Percentiles rank a stretch among this genome's conserved stretches.
Evolutionary conservation across 2,329 filamentous ascomycete genomes (phyloP).

Genomic region (Claviceps africana): DNA sequence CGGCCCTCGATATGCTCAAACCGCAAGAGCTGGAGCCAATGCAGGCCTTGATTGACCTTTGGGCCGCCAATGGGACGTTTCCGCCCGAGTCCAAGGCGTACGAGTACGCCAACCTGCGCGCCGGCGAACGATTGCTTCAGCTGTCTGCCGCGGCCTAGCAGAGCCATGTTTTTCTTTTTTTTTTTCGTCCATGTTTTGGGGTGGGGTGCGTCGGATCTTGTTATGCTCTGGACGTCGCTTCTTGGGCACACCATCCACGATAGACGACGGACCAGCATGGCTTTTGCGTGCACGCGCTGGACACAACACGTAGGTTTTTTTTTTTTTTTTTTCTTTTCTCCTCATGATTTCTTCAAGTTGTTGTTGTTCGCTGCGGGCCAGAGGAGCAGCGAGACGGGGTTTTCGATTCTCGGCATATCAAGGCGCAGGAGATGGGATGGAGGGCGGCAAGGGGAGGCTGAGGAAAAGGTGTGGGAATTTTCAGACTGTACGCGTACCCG

Average conservation of each 20-base stretch:
- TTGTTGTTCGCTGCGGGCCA: constrained; percentile 2
- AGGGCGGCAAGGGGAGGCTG: too few species aligned
- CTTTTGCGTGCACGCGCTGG: constrained; percentile 1
- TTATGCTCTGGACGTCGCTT: neutral
- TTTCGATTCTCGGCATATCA: neutral
- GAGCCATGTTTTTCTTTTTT: neutral
- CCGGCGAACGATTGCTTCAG: constrained; percentile 45
- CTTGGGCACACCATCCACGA: neutral
- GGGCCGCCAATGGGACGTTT: constrained; percentile 78
- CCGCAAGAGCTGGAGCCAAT: constrained; percentile 90
- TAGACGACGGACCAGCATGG: neutral
- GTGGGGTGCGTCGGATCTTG: neutral
- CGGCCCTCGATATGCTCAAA: constrained; percentile 69
- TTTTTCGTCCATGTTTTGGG: neutral
- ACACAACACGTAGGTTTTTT: neutral
- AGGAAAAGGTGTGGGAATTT: neutral
- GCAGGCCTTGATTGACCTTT: constrained; percentile 85
- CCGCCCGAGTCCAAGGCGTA: constrained; percentile 60
- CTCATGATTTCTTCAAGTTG: neutral
- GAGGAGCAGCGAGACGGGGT: neutral
- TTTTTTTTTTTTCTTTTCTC: neutral
- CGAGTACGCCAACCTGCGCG: constrained; percentile 47
- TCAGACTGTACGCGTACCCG: neutral
- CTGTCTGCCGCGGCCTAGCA: constrained; percentile 23
- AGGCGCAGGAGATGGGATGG: neutral